Evolutionary conservation across 371 early-diverging fungal species (phyloP), one percentile per base, ranked within the genome.

Genomic region (Haplosporangium sp.): DNA sequence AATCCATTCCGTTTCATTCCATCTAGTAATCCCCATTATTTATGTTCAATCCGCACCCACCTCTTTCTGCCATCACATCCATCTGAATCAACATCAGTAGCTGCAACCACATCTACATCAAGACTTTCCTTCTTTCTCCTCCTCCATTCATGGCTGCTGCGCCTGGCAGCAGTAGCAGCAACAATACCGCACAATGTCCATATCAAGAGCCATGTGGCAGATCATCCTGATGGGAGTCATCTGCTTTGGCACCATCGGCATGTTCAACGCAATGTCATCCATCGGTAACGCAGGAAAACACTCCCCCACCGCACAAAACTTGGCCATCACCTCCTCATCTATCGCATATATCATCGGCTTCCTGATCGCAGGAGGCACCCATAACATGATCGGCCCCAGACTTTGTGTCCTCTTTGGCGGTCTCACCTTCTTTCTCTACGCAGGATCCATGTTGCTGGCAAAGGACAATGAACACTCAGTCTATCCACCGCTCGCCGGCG

Each of bases 401-500:
- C 50, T 69, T 40, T 82, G 86, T 29, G 75, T 87, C 18, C 73
- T 83, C 7, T 61, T 89, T 55, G 90, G 89, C 11, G 86, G 85
- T 55, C 64, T 86, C 20, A 72, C 83, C 16, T 90, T 88, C 60
- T 79, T 83, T 43, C 74, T 91, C 53, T 91, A 90, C 69, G 80
- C 86, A 37, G 85, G 83, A 20, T 81, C 90, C 14, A 82, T 88
- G 56, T 77, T 86, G 74, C 81, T 85, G n/a, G 87, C 86, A 59
- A 82, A 83, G 57, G 84, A 83, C 55, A 66, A 83, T 16, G 81
- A 84, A 47, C 50, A 75, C 14, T 74, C 82, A 2, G 67, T 69
- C 0, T 87, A 88, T 59, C 85, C 89, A 4, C 75, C 90, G 56
- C 80, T 87, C 21, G 86, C 90, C n/a, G 93, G 93, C 58, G 89